Evolutionary conservation across 2,329 filamentous ascomycete genomes (phyloP), one percentile per base, ranked within the genome.

Genomic region (Ophiostoma australiae): DNA sequence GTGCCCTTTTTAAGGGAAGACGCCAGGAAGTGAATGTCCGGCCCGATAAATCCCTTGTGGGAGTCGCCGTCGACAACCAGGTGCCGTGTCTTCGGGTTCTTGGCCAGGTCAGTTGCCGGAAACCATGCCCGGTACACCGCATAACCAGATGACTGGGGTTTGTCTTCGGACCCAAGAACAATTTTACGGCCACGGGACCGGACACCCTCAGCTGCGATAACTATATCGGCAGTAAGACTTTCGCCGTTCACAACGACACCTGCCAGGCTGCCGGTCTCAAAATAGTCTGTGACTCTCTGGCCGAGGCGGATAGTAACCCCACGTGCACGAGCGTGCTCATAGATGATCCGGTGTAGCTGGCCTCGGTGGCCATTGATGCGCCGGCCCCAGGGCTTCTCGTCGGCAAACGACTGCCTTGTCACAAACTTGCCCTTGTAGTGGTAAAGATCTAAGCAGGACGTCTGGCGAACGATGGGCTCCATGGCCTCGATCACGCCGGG

Each of bases 341-440:
- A 85, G 27, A 86, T 81, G 66, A 85, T 81, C 68, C 80, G 80
- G 75, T 87, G 85, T 63, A 87, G 77, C 75, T 85, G 81, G 31
- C 84, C 84, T 27, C 85, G 78, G 74, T 87, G 85, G 3, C 84
- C 84, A 72, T 86, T 86, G 77, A 86, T 85, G 20, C 82, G 80
- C 2, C 83, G 81, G 6, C 82, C 81, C 72, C 80, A 79, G 69
- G 80, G 77, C 70, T 73, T 75, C 58, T 33, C 27, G 6, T 5
- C 27, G 27, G 27, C 27, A 33, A 33, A 33, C 13, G 27, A 63
- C 23, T 33, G 23, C 15, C 27, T 15, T 63, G 58, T 33, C 23
- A 31, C 58, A 17, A 61, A 61, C 11, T 31, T 6, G 4, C 27
- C 58, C 13, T 35, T 8, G 27, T 61, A 33, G 27, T 63, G 58